These are phyloP conservation scores for Saccharomyces hybrid DNA, from an alignment of 1,139 yeast genomes.

Conservation along the genomic window DNA sequence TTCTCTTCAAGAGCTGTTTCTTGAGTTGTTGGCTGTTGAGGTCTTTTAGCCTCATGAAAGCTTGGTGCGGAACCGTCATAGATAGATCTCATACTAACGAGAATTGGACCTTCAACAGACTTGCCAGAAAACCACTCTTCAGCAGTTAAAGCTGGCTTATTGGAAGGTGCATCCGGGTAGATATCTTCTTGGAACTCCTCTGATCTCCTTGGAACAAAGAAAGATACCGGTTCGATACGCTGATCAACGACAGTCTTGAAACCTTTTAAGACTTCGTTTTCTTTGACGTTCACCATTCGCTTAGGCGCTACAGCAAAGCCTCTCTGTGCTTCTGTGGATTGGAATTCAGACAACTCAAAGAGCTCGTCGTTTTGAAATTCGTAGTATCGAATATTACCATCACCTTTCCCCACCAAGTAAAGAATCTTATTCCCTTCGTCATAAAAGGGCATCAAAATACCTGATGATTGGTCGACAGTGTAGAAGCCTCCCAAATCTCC, in stretches of 20 bases:
- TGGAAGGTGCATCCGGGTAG: constrained; percentile 84
- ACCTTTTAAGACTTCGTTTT: constrained; percentile 73
- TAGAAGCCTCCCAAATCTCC: constrained; percentile 89
- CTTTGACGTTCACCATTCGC: constrained; percentile 64
- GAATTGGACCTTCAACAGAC: constrained; percentile 70
- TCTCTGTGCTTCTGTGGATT: constrained; percentile 88
- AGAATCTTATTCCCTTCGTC: constrained; percentile 75
- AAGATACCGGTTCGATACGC: constrained; percentile 80
- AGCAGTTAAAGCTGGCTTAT: constrained; percentile 67
- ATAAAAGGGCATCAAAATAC: constrained; percentile 83
- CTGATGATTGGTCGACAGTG: constrained; percentile 82
- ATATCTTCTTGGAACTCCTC: constrained; percentile 90
- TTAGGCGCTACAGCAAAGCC: constrained; percentile 91
- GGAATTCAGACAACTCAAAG: constrained; percentile 74
- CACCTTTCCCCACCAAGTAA: constrained; percentile 95
- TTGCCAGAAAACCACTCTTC: constrained; percentile 76
- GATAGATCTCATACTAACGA: constrained; percentile 65
- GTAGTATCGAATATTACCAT: constrained; percentile 90
- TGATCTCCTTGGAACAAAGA: constrained; percentile 86
- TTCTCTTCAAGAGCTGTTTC: constrained; percentile 33
- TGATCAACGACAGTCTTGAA: constrained; percentile 81
- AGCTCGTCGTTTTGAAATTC: constrained; percentile 80
- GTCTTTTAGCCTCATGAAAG: constrained; percentile 32
- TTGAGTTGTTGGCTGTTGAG: constrained; percentile 25
- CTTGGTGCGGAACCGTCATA: constrained; percentile 65